phyloP scores from a whole-genome alignment of 768 basidiomycete genomes.

The Podaxis sp. region DNA sequence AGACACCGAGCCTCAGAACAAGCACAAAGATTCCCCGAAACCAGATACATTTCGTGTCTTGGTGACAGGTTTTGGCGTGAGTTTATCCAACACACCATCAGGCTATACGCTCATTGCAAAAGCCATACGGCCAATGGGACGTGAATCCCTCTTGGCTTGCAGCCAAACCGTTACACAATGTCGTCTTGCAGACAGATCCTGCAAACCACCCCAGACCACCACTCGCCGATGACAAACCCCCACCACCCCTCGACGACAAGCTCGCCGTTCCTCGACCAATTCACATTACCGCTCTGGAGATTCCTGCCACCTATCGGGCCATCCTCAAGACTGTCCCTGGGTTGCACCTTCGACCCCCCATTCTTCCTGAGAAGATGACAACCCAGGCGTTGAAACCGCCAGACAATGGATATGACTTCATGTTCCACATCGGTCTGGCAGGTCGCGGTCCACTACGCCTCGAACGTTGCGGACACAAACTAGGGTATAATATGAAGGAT shows the following conservation, averaged over 20 bases:
- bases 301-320: slow-evolving; percentile 56
- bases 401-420: slow-evolving; percentile 56
- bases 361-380: slow-evolving; percentile 32
- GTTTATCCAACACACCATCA: slow-evolving; percentile 8
- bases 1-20: background rate
- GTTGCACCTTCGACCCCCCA: slow-evolving; percentile 58
- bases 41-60: slow-evolving; percentile 25
- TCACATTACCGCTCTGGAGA: slow-evolving; percentile 53
- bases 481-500: slow-evolving; percentile 68
- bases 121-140: slow-evolving; percentile 54
- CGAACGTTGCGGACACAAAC: slow-evolving; percentile 63
- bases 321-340: slow-evolving; percentile 53
- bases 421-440: slow-evolving; percentile 68
- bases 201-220: slow-evolving; percentile 15
- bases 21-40: background rate
- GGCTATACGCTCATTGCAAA: slow-evolving; percentile 16
- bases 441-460: slow-evolving; percentile 58
- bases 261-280: slow-evolving; percentile 37
- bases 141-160: slow-evolving; percentile 74
- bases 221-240: slow-evolving; percentile 5
- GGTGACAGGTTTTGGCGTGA: slow-evolving; percentile 35
- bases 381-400: slow-evolving; percentile 34
- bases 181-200: slow-evolving; percentile 38
- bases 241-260: slow-evolving; percentile 8
- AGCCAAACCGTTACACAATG: slow-evolving; percentile 57